Percentiles rank a stretch among this genome's conserved stretches.
Evolutionary conservation across 345 rosid species (phyloP).

Genomic region (Populus euphratica): DNA sequence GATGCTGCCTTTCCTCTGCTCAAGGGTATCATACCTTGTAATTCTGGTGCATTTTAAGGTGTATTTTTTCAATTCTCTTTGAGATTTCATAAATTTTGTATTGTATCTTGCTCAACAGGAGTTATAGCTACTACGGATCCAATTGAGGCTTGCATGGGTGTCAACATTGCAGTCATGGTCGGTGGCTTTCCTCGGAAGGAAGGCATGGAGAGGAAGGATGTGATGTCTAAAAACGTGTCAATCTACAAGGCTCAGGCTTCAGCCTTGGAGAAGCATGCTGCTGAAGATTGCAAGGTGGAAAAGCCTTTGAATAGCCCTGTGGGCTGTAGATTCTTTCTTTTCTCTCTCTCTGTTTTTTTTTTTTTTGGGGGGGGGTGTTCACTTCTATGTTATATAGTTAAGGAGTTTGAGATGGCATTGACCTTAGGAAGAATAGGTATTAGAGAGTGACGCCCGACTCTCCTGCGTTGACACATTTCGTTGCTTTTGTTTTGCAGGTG

Average conservation of each 20-base stretch:
- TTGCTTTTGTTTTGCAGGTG: slow-evolving; percentile 30
- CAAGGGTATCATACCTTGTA: slow-evolving; percentile 26
- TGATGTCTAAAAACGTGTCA: slow-evolving; percentile 57
- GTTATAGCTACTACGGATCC: slow-evolving; percentile 70
- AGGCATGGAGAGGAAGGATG: slow-evolving; percentile 81
- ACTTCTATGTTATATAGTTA: neutral
- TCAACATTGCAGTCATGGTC: slow-evolving; percentile 63
- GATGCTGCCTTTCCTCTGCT: slow-evolving; percentile 89
- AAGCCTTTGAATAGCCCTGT: neutral
- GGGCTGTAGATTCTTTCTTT: neutral
- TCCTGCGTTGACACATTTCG: neutral
- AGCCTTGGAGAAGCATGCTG: slow-evolving; percentile 68
- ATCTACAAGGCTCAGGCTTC: slow-evolving; percentile 87
- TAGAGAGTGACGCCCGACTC: neutral
- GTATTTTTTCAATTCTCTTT: neutral
- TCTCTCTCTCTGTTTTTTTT: neutral
- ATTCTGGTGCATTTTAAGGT: neutral
- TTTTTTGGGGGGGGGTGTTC: no score
- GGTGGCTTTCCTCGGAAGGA: slow-evolving; percentile 65
- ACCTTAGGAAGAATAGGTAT: neutral
- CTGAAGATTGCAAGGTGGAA: slow-evolving; percentile 64
- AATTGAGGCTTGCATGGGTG: slow-evolving; percentile 62
- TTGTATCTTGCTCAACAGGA: slow-evolving; percentile 23
- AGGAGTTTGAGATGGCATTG: neutral
- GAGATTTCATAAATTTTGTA: neutral